Evolutionary conservation across 2,329 filamentous ascomycete genomes (phyloP).

Genomic region (Ophiostoma sp.): DNA sequence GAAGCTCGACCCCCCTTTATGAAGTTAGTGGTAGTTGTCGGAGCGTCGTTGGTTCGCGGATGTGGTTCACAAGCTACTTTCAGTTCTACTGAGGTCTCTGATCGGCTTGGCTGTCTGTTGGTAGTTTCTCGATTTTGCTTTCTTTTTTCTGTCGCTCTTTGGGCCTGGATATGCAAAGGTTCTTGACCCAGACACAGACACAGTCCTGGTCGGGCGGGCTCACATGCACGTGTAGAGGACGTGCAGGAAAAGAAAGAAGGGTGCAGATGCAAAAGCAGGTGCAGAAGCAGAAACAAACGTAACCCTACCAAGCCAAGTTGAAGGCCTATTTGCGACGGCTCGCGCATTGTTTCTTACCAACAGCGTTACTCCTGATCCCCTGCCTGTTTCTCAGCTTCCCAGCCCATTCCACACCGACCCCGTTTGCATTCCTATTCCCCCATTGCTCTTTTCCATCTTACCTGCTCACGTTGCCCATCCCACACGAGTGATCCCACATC

Average conservation of each 20-base stretch:
- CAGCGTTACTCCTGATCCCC: not conserved
- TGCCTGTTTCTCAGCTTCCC: not conserved
- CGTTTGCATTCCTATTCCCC: not conserved
- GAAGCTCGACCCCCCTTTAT: not conserved
- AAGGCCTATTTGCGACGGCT: not conserved
- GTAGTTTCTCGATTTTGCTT: not conserved
- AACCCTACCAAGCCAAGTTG: not conserved
- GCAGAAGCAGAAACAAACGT: not conserved
- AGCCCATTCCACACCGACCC: not conserved
- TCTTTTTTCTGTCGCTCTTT: not conserved
- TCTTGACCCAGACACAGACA: not conserved
- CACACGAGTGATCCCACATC: not conserved
- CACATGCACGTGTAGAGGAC: slow-evolving; percentile 8
- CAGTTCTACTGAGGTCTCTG: not conserved
- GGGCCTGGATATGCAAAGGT: not conserved
- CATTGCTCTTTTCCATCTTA: not conserved
- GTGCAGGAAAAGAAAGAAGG: not conserved
- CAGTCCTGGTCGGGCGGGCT: not conserved
- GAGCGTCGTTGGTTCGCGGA: not conserved
- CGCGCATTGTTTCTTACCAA: not conserved
- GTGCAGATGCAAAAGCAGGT: slow-evolving; percentile 1
- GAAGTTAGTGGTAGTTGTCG: not conserved
- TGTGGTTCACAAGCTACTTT: not conserved
- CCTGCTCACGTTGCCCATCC: not conserved
- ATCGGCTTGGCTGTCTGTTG: not conserved